phyloP scores from a whole-genome alignment of 2,329 filamentous ascomycete genomes.

The Exophiala sideris region DNA sequence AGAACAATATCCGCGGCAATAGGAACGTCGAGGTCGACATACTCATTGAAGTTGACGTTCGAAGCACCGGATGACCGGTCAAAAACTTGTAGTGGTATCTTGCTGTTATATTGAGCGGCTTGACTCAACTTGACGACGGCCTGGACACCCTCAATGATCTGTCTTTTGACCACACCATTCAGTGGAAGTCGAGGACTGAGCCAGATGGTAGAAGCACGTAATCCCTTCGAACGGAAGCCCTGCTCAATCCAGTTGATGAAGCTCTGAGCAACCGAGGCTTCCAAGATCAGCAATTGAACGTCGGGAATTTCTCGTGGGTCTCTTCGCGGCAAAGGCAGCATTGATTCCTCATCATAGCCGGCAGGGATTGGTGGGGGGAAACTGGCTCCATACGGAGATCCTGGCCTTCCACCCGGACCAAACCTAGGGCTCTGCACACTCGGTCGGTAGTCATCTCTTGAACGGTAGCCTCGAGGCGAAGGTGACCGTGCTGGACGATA shows the following conservation, averaged over 20 bases:
- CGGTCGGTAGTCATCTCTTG: slow-evolving; percentile 60
- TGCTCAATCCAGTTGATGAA: slow-evolving; percentile 81
- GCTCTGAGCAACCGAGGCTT: slow-evolving; percentile 52
- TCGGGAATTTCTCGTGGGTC: slow-evolving; percentile 76
- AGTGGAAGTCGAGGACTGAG: slow-evolving; percentile 73
- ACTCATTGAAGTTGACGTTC: slow-evolving; percentile 82
- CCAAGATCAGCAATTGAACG: slow-evolving; percentile 79
- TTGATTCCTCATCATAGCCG: slow-evolving; percentile 56
- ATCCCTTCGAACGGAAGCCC: slow-evolving; percentile 66
- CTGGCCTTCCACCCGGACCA: slow-evolving; percentile 54
- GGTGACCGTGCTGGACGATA: slow-evolving; percentile 61
- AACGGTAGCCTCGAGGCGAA: slow-evolving; percentile 59
- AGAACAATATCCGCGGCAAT: slow-evolving; percentile 78
- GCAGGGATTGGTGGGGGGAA: slow-evolving; percentile 68
- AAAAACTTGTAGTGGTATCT: slow-evolving; percentile 80
- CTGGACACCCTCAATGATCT: slow-evolving; percentile 83
- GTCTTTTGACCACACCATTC: slow-evolving; percentile 74
- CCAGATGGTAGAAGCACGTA: slow-evolving; percentile 76
- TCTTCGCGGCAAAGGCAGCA: slow-evolving; percentile 69
- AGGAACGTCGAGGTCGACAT: slow-evolving; percentile 73
- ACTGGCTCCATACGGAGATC: slow-evolving; percentile 62
- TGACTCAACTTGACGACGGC: slow-evolving; percentile 76
- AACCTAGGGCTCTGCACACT: slow-evolving; percentile 38
- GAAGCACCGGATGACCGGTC: slow-evolving; percentile 70
- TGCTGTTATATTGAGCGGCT: slow-evolving; percentile 65